Evolutionary conservation across 495 filamentous ascomycete genomes (phyloP), one percentile per base, ranked within the genome.

Genomic region (Hypoxylon perforatum): DNA sequence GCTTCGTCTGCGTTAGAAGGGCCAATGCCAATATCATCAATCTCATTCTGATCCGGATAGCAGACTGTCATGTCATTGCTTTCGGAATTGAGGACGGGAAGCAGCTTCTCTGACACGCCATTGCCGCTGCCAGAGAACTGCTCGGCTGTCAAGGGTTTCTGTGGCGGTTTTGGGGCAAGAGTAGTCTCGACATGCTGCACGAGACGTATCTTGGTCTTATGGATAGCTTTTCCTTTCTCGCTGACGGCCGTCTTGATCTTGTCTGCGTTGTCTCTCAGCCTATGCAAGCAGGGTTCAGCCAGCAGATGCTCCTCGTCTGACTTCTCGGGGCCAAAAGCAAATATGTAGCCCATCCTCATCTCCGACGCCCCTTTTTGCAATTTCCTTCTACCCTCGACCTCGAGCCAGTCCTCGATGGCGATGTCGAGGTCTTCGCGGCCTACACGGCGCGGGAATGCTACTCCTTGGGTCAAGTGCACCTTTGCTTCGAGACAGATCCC

Each of bases 361-460:
- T 49, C 46, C n/a, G 46, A 22, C 0, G 15, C 46, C 23, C 46
- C 46, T 15, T 33, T 22, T 18, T 49, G 46, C 10, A 49, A 12
- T 49, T 30, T 49, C 15, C 22, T 49, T 15, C 46, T 49, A 49
- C 46, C 46, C 28, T 49, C 46, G 18, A 49, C 23, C 23, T 49
- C 46, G 18, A 49, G 22, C 46, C 46, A 49, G n/a, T 33, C 11
- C 23, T 49, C 46, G 46, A 49, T 49, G 1, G 23, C 46, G 15
- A 33, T 49, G 15, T 30, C 46, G 28, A 49, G 46, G 10, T 49
- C 46, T 30, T 49, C 46, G 23, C 46, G 25, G 33, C 17, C 14
- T 14, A 11, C 22, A 30, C 46, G 46, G 1, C 10, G 46, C 11
- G 22, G 46, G 46, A 18, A 15, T 33, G 4, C 28, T 12, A 30